Evolutionary conservation across 2,329 filamentous ascomycete genomes (phyloP).

Genomic region (Calonectria pteridis): DNA sequence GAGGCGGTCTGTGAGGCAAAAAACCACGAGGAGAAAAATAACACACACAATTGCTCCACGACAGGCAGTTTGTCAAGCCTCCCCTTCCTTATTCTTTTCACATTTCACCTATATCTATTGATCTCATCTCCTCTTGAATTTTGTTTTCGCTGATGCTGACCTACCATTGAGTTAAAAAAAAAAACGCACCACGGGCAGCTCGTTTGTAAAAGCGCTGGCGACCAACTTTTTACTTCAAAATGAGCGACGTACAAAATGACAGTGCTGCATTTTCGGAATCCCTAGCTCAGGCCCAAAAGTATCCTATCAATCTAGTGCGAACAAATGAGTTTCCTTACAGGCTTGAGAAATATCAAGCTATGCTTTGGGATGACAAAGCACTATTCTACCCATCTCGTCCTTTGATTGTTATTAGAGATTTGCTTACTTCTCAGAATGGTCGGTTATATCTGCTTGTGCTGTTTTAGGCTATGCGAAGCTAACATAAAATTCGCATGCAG

Average conservation of each 20-base stretch:
- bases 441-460: background rate
- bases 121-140: background rate
- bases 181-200: background rate
- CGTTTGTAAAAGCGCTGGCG: background rate
- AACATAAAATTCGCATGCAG: background rate
- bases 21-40: background rate
- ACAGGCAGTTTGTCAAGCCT: background rate
- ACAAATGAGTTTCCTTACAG: background rate
- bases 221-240: background rate
- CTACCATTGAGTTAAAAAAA: background rate
- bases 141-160: background rate
- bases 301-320: background rate
- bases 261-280: background rate
- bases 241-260: background rate
- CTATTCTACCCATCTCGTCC: background rate
- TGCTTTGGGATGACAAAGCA: background rate
- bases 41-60: background rate
- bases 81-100: background rate
- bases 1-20: background rate
- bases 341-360: background rate
- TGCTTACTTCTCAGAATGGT: background rate
- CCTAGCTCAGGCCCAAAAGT: background rate
- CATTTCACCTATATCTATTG: background rate
- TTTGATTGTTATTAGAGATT: background rate
- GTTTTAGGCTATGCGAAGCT: background rate